Percentiles rank a stretch among this genome's conserved stretches.
Conservation (phyloP, 768 basidiomycete genomes). For the Boletus reticulatus region DNA sequence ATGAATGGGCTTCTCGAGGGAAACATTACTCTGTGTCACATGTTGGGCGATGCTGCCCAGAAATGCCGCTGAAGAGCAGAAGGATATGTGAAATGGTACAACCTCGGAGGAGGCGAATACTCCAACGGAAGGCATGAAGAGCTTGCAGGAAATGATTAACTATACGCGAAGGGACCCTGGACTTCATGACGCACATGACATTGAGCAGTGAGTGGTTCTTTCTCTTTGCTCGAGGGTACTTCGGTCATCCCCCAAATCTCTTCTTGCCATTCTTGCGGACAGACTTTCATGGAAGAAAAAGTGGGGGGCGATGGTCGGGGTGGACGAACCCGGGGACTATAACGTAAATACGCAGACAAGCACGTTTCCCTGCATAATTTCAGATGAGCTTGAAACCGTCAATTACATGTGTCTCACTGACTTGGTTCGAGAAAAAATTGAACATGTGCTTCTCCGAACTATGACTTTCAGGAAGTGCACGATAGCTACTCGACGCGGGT, state of each 20-base stretch:
- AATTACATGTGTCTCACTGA: constrained; percentile 8
- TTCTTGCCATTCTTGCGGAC: constrained; percentile 34
- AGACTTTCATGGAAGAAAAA: constrained; percentile 25
- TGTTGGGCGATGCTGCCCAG: constrained; percentile 13
- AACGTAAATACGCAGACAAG: constrained; percentile 25
- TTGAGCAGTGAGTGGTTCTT: constrained; percentile 18
- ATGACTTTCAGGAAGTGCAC: constrained; percentile 25
- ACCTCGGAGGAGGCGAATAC: constrained; percentile 54
- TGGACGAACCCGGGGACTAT: constrained; percentile 32
- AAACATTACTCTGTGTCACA: constrained; percentile 5
- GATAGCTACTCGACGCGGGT: constrained; percentile 25
- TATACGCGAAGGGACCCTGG: background rate
- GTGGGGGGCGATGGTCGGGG: constrained; percentile 26
- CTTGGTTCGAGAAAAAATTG: constrained; percentile 25
- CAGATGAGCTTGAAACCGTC: background rate
- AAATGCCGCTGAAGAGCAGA: constrained; percentile 47
- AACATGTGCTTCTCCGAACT: constrained; percentile 16
- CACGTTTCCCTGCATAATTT: constrained; percentile 16
- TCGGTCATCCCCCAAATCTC: constrained; percentile 30
- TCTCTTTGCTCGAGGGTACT: constrained; percentile 1
- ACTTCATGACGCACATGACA: constrained; percentile 27
- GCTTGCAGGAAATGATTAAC: constrained; percentile 32
- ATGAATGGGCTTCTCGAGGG: constrained; percentile 35
- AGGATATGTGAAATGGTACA: constrained; percentile 67
- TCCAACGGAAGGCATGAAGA: constrained; percentile 60